Conservation (phyloP, 352 stramenopile genomes). For the Blastocystis sp. region DNA sequence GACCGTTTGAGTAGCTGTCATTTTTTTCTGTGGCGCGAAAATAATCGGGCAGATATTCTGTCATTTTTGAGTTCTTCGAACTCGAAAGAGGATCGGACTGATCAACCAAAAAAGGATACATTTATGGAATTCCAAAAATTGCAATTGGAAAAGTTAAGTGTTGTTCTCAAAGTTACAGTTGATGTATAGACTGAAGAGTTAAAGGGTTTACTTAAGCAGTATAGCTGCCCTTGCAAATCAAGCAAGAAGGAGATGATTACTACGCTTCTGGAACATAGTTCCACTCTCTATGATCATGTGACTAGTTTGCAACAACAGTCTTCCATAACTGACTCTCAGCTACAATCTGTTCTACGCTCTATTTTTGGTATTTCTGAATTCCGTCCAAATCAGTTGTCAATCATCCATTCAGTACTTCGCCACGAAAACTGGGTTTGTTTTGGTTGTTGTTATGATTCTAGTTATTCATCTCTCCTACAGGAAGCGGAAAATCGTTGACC, state of each 20-base stretch:
- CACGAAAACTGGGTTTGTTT: background rate
- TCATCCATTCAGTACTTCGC: background rate
- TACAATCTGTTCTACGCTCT: background rate
- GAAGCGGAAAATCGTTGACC: constrained; percentile 62
- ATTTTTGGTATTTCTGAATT: background rate
- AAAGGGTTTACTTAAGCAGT: background rate
- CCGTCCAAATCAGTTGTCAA: background rate
- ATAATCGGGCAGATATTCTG: background rate
- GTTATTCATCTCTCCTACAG: constrained; percentile 55
- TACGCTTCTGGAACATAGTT: background rate
- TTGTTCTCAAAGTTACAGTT: background rate
- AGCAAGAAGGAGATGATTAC: background rate
- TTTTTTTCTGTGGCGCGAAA: constrained; percentile 48
- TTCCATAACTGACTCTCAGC: background rate
- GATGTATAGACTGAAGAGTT: constrained; percentile 7
- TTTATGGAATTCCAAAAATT: background rate
- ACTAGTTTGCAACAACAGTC: background rate
- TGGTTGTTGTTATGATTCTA: background rate
- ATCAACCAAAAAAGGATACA: background rate
- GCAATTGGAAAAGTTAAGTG: background rate
- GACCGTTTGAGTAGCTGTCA: background rate
- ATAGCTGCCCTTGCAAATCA: background rate
- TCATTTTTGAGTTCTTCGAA: background rate
- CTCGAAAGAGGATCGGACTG: background rate
- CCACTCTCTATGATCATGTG: background rate